Evolutionary conservation across 225 moss, liverwort and hornwort species (phyloP).

Genomic region (Lunularia cruciata): DNA sequence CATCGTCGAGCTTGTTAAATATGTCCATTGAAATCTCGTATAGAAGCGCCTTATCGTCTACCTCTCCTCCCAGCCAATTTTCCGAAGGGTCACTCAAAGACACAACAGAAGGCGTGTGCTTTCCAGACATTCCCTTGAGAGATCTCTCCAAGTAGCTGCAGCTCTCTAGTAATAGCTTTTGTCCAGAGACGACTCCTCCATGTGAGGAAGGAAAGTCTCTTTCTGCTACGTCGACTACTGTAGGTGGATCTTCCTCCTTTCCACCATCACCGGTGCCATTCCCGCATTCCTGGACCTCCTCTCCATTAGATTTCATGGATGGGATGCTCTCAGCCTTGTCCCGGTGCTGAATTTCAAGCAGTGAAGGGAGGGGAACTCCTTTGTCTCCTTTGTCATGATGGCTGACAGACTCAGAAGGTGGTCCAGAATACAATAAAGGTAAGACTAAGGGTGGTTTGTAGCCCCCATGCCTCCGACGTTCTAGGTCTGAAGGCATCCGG

Average conservation of each 20-base stretch:
- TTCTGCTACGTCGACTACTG: constrained; percentile 6
- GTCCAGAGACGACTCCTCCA: constrained; percentile 7
- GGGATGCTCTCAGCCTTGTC: constrained; percentile 5
- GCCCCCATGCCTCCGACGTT: constrained; percentile 26
- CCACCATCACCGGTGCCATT: background rate
- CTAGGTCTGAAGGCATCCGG: constrained; percentile 61
- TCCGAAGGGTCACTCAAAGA: constrained; percentile 59
- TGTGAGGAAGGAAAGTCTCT: constrained; percentile 1
- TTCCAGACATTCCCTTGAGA: constrained; percentile 30
- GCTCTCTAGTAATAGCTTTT: constrained; percentile 45
- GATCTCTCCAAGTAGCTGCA: constrained; percentile 46
- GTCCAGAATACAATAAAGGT: constrained; percentile 19
- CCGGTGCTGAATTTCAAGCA: constrained; percentile 32
- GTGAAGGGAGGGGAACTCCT: constrained; percentile 27
- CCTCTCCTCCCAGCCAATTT: constrained; percentile 43
- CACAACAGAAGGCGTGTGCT: constrained; percentile 33
- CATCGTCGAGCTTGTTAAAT: background rate
- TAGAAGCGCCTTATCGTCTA: constrained; percentile 41
- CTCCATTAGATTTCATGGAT: background rate
- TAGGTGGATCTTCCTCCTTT: constrained; percentile 15
- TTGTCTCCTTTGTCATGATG: background rate
- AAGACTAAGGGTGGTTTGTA: constrained; percentile 38
- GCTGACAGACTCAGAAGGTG: background rate
- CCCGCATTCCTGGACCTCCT: background rate
- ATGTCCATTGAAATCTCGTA: constrained; percentile 26